Evolutionary conservation across 768 basidiomycete species (phyloP).

Genomic region (Rhizopogon salebrosus): DNA sequence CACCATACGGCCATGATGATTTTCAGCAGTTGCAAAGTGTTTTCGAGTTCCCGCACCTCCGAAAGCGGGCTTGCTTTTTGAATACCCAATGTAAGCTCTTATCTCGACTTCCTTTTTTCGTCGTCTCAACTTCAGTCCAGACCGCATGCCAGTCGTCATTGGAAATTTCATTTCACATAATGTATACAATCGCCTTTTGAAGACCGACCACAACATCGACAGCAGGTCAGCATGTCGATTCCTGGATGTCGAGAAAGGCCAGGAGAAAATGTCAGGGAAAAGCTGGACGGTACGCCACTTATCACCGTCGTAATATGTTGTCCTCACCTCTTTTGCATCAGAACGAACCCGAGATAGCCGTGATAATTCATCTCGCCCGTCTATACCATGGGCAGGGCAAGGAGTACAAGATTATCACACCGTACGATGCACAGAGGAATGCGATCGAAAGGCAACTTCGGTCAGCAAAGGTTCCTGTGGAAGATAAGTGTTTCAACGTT

Average conservation of each 20-base stretch:
- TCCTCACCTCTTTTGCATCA: constrained; percentile 19
- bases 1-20: constrained; percentile 74
- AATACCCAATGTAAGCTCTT: constrained; percentile 63
- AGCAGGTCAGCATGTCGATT: constrained; percentile 30
- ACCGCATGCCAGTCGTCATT: constrained; percentile 79
- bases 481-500: constrained; percentile 69
- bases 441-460: constrained; percentile 53
- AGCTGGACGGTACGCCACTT: constrained; percentile 26
- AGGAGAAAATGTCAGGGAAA: constrained; percentile 18
- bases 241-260: constrained; percentile 33
- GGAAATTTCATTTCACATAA: constrained; percentile 62
- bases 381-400: constrained; percentile 41
- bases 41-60: constrained; percentile 66
- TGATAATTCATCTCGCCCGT: constrained; percentile 48
- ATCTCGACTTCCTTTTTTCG: neutral
- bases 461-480: constrained; percentile 40
- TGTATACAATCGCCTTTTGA: constrained; percentile 56
- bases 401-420: constrained; percentile 66
- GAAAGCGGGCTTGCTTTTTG: constrained; percentile 43
- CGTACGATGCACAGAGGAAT: constrained; percentile 69
- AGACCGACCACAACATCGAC: constrained; percentile 45
- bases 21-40: constrained; percentile 61
- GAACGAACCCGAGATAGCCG: constrained; percentile 54
- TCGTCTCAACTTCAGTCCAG: constrained; percentile 31
- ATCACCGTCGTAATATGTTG: neutral